These are phyloP conservation scores for Blastomyces percursus DNA, from an alignment of 2,329 filamentous ascomycete species.

Conservation along the genomic window DNA sequence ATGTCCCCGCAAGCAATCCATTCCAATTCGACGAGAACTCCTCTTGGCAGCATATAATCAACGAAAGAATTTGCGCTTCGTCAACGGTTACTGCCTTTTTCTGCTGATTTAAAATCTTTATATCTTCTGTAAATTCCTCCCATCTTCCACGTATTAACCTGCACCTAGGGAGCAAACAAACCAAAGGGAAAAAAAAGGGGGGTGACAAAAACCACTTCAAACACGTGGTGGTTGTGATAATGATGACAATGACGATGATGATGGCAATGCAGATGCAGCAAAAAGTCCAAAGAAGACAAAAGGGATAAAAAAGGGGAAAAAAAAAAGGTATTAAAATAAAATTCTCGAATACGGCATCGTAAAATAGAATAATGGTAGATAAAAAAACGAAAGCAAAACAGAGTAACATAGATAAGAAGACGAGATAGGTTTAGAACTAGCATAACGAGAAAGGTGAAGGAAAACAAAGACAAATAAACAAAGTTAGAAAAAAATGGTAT, in stretches of 20 bases:
- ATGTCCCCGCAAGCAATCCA: not conserved
- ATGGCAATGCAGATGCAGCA: not conserved
- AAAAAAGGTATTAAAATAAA: slow-evolving; percentile 1
- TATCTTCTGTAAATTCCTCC: not conserved
- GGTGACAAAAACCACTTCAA: not conserved
- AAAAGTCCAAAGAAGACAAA: not conserved
- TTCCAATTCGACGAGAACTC: not conserved
- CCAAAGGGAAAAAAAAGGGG: not conserved
- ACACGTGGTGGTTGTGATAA: not conserved
- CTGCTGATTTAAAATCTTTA: not conserved
- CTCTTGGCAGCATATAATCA: not conserved
- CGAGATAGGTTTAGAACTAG: not conserved
- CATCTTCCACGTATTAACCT: not conserved
- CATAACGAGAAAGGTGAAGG: not conserved
- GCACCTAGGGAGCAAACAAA: not conserved
- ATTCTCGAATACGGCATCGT: slow-evolving; percentile 3
- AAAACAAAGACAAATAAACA: not conserved
- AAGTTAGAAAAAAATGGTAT: not conserved
- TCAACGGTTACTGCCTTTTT: not conserved
- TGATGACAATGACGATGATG: not conserved
- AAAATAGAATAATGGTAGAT: slow-evolving; percentile 3
- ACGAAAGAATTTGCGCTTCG: not conserved
- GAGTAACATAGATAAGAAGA: not conserved
- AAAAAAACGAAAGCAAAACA: not conserved
- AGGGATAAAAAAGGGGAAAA: not conserved